Base-by-base conservation (phyloP, 176 grass and related monocot genomes). In the Cenchrus purpureus region DNA sequence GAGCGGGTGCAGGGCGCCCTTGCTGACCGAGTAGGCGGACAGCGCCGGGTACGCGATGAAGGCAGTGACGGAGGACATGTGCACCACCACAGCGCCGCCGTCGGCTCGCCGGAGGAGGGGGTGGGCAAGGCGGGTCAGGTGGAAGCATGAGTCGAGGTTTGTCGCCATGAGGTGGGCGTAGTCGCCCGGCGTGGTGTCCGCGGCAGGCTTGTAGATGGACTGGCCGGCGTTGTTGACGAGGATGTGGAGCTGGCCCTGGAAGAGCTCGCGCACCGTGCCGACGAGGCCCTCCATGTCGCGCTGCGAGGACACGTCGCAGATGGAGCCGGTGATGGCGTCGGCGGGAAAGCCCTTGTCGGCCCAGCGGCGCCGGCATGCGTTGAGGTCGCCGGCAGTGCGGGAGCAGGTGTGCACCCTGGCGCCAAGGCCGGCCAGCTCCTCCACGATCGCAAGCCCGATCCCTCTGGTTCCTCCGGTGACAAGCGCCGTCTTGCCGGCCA, bases 381-480 rank as follows among this genome's bases (percentile, higher is more conserved):
- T 32, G 9, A 89, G 80, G 28, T 89, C 84, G 32, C 15, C 80
- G 52, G 82, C 70, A 15, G 74, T 84, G 46, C 84, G 61, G 34
- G 80, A 56, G 76, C 91, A 92, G 69, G 81, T 89, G 53, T 87
- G 80, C 25, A 89, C 84, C 40, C 61, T 56, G n/a, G 71, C 91
- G 28, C 91, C 91, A 8, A 87, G 53, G 3, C 56, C 72, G 0
- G 71, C 87, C 19, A 92, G 52, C 69, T 87, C 87, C 74, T 92
- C 87, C 17, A 89, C 81, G 49, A 89, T 84, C 6, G 87, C 87
- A 32, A 67, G 63, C 80, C 86, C 86, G 13, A 91, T 91, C 3
- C 89, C 85, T 66, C 71, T 88, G 62, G 70, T 91, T 59, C 89
- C 89, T 81, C 85, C 85, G 17, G 89, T 91, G 65, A 91, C 89